phyloP scores from a whole-genome alignment of 2,329 filamentous ascomycete species.

The Pseudopithomyces maydicus region DNA sequence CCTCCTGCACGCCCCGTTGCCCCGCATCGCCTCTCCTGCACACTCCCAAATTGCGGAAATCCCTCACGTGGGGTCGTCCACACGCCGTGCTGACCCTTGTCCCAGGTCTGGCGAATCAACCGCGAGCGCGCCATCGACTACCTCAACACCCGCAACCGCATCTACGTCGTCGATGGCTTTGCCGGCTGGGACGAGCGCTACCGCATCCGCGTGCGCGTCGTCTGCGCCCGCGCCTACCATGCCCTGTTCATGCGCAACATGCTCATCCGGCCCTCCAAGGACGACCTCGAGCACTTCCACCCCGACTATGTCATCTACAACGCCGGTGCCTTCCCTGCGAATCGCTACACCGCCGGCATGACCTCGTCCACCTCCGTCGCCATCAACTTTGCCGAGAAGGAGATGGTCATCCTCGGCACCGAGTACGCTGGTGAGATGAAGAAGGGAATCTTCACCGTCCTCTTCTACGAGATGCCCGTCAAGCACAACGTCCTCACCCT shows the following conservation, averaged over 20 bases:
- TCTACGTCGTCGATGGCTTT: slow-evolving; percentile 97
- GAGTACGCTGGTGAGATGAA: slow-evolving; percentile 95
- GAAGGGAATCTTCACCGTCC: slow-evolving; percentile 97
- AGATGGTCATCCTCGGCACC: slow-evolving; percentile 99
- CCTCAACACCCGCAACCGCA: slow-evolving; percentile 97
- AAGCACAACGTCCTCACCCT: slow-evolving; percentile 99
- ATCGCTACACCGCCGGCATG: slow-evolving; percentile 98
- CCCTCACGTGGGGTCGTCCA: slow-evolving; percentile 25
- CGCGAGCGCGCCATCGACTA: slow-evolving; percentile 98
- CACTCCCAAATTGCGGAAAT: slow-evolving; percentile 16
- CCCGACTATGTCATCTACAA: slow-evolving; percentile 99
- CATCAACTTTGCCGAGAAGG: slow-evolving; percentile 99
- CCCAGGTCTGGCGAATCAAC: slow-evolving; percentile 98
- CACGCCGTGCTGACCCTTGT: background rate
- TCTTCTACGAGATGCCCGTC: slow-evolving; percentile 99
- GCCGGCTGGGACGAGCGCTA: slow-evolving; percentile 99
- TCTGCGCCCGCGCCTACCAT: slow-evolving; percentile 99
- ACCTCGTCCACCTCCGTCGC: slow-evolving; percentile 96
- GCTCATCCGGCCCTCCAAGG: slow-evolving; percentile 90
- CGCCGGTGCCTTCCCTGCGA: slow-evolving; percentile 96
- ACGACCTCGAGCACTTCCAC: slow-evolving; percentile 96
- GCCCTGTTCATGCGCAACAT: slow-evolving; percentile 99
- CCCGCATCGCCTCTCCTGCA: slow-evolving; percentile 40
- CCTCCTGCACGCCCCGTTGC: slow-evolving; percentile 35
- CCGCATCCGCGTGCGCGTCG: slow-evolving; percentile 94